Evolutionary conservation across 345 rosid genomes (phyloP), one percentile per base, ranked within the genome.

Genomic region (Corymbia maculata): DNA sequence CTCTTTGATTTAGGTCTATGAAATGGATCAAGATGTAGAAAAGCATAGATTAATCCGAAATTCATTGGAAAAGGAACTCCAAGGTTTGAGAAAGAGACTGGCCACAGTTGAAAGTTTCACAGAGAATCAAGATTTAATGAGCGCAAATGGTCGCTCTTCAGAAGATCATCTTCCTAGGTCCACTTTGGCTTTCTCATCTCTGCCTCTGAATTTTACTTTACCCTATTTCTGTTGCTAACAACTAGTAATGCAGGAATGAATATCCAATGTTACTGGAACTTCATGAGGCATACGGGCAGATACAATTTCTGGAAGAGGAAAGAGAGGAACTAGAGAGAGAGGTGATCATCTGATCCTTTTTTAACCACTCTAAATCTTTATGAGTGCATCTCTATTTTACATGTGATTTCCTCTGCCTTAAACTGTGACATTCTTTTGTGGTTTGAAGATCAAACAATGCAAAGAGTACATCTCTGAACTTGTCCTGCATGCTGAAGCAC

Each of bases 401-500:
- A 53, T 47, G 28, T 84, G 32, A 28, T 86, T 75, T 45, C 10
- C 42, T 32, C 64, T 30, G 52, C n/a, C 68, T 79, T 86, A 64
- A 47, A 75, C 70, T 17, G 15, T 86, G 82, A 57, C 64, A 16
- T 70, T 79, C 14, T 32, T 90, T 88, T 61, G 85, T 89, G 86
- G 86, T 86, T 89, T 90, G 88, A 87, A 97, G 99, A 91, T 96
- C 90, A 94, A 93, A 89, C 95, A 91, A 89, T 94, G 91, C 92
- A 96, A 94, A 92, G 95, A 94, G 86, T 94, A 94, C 93, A 93
- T 95, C 88, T 95, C 97, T 1, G 98, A 97, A 89, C 91, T 97
- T 89, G 90, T 94, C 80, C 86, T 97, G 90, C 99, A 97, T 92
- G 96, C 96, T 64, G 99, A 97, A 91, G 99, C 99, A 88, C 99